Conservation (phyloP, 352 stramenopile species). For the Phytophthora pini region DNA sequence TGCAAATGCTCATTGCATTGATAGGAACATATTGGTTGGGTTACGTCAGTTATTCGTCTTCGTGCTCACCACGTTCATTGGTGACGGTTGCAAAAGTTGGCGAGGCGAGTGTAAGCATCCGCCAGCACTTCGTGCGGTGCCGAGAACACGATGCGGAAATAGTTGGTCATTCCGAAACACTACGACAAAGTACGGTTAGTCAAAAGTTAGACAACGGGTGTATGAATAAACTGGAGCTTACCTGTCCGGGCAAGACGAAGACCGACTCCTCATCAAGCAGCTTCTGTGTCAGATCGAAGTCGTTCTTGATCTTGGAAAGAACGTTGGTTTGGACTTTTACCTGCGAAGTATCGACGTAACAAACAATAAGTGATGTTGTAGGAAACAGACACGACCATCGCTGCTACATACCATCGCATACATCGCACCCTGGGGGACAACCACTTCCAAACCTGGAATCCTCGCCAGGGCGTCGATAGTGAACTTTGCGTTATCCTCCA, state of each 20-base stretch:
- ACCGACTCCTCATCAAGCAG: slow-evolving; percentile 96
- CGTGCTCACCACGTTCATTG: slow-evolving; percentile 6
- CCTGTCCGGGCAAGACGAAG: slow-evolving; percentile 93
- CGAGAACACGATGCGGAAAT: slow-evolving; percentile 80
- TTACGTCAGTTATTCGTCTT: background rate
- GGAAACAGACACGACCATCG: background rate
- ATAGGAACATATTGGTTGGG: no score
- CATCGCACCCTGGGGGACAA: slow-evolving; percentile 94
- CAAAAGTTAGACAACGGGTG: background rate
- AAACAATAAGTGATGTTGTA: background rate
- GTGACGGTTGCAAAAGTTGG: slow-evolving; percentile 66
- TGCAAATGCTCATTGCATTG: no score
- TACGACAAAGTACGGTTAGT: slow-evolving; percentile 15
- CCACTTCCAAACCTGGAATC: slow-evolving; percentile 88
- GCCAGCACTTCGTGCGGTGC: slow-evolving; percentile 68
- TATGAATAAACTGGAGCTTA: slow-evolving; percentile 12
- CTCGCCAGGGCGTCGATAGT: slow-evolving; percentile 73
- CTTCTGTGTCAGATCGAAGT: slow-evolving; percentile 94
- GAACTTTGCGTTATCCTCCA: slow-evolving; percentile 91
- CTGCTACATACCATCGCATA: slow-evolving; percentile 90
- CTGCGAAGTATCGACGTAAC: slow-evolving; percentile 14
- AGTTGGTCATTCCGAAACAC: slow-evolving; percentile 75
- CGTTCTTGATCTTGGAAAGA: slow-evolving; percentile 88
- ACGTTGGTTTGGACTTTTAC: slow-evolving; percentile 68
- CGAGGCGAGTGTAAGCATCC: slow-evolving; percentile 71